These are phyloP conservation scores for Chrysophaeum taylorii DNA, from an alignment of 352 stramenopile genomes.

Conservation along the genomic window DNA sequence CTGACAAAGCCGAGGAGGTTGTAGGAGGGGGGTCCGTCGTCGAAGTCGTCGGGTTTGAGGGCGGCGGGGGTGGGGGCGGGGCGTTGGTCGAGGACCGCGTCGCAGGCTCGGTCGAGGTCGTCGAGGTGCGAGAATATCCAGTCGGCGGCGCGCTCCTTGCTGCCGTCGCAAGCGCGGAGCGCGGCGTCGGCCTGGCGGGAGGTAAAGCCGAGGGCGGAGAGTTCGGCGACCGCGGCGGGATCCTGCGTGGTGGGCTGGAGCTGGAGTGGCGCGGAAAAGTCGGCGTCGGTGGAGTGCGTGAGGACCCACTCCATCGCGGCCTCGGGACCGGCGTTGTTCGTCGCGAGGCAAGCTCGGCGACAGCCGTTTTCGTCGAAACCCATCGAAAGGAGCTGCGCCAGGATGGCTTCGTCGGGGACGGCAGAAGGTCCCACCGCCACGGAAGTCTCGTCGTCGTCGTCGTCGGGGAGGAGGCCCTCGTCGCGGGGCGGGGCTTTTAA, in stretches of 20 bases:
- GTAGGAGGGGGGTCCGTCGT: constrained; percentile 67
- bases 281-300: constrained; percentile 90
- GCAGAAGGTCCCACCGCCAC: constrained; percentile 17
- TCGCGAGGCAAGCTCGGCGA: constrained; percentile 83
- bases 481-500: constrained; percentile 43
- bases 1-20: constrained; percentile 92
- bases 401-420: constrained; percentile 69
- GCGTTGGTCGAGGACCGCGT: constrained; percentile 51
- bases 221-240: constrained; percentile 13
- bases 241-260: constrained; percentile 2
- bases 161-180: constrained; percentile 74
- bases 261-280: constrained; percentile 87
- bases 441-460: constrained; percentile 27
- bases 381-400: constrained; percentile 91
- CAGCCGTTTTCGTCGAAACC: constrained; percentile 94
- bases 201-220: constrained; percentile 47
- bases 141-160: constrained; percentile 83
- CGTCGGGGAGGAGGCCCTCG: constrained; percentile 74
- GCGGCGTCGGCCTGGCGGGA: constrained; percentile 75
- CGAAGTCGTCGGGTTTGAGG: constrained; percentile 21
- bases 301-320: constrained; percentile 96
- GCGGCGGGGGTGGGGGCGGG: constrained; percentile 20
- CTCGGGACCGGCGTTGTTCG: constrained; percentile 73
- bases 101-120: constrained; percentile 77
- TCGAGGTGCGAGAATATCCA: constrained; percentile 97